Evolutionary conservation across 2,329 filamentous ascomycete genomes (phyloP).

Genomic region (Aspergillus sojae): DNA sequence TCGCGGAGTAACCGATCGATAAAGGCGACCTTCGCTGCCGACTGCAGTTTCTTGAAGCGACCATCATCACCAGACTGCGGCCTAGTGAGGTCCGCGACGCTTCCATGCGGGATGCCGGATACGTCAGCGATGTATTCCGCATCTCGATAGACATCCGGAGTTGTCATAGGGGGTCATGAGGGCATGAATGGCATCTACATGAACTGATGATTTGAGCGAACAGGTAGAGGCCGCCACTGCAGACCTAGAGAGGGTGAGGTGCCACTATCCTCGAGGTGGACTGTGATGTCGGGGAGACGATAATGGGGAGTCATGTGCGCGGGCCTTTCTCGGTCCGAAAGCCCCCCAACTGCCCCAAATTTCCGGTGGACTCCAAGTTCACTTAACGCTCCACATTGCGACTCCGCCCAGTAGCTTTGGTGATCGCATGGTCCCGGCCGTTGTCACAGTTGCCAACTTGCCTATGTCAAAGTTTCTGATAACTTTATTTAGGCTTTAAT

Average conservation of each 20-base stretch:
- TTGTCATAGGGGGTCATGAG: slow-evolving; percentile 52
- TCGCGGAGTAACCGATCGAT: slow-evolving; percentile 60
- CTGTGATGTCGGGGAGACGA: slow-evolving; percentile 7
- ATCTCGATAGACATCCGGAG: slow-evolving; percentile 49
- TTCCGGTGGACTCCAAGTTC: background rate
- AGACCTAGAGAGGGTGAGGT: slow-evolving; percentile 3
- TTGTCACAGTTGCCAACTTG: no score
- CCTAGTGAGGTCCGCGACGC: slow-evolving; percentile 23
- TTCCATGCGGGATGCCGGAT: slow-evolving; percentile 41
- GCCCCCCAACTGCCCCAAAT: background rate
- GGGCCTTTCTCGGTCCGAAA: slow-evolving; percentile 26
- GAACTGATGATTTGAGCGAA: slow-evolving; percentile 2
- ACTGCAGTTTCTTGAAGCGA: slow-evolving; percentile 38
- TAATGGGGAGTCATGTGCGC: slow-evolving; percentile 10
- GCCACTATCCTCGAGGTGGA: background rate
- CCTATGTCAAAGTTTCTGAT: background rate
- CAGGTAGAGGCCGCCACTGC: slow-evolving; percentile 6
- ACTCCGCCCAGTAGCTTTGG: background rate
- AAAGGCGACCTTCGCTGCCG: slow-evolving; percentile 47
- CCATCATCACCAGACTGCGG: slow-evolving; percentile 23
- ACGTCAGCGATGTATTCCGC: slow-evolving; percentile 51
- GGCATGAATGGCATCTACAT: slow-evolving; percentile 31
- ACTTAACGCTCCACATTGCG: background rate
- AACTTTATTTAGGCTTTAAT: background rate
- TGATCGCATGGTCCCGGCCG: no score